Conservation (phyloP, 495 filamentous ascomycete genomes). For the Podospora tetraspora region DNA sequence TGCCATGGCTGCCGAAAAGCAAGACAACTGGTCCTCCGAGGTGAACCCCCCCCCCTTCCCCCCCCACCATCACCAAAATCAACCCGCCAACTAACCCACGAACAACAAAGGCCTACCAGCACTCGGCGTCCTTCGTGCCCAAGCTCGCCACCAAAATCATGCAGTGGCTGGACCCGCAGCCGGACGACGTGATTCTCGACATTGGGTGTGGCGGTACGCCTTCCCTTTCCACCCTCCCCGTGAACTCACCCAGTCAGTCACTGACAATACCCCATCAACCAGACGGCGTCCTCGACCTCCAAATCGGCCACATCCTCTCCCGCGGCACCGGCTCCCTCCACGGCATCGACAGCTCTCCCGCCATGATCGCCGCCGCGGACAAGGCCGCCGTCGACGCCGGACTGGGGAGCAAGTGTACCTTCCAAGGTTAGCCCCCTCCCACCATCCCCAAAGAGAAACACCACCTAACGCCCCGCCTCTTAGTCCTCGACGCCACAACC, state of each 20-base stretch:
- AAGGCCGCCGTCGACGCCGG: constrained; percentile 23
- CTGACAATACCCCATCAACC: neutral
- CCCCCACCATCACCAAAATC: neutral
- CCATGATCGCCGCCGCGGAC: constrained; percentile 58
- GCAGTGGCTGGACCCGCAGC: constrained; percentile 56
- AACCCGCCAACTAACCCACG: neutral
- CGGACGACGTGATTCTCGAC: constrained; percentile 61
- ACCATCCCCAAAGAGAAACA: neutral
- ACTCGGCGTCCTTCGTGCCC: constrained; percentile 68
- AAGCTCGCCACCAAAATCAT: constrained; percentile 61
- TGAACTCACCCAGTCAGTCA: neutral
- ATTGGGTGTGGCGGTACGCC: constrained; percentile 63
- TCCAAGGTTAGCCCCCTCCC: constrained; percentile 32
- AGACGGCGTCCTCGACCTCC: constrained; percentile 60
- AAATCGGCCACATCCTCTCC: constrained; percentile 43
- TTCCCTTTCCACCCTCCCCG: neutral
- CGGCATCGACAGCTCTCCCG: constrained; percentile 59
- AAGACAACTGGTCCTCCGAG: constrained; percentile 58
- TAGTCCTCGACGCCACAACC: constrained; percentile 36
- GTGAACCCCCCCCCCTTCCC: constrained; percentile 25
- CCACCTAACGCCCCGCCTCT: neutral
- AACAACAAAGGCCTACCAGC: constrained; percentile 50
- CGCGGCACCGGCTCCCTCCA: constrained; percentile 44
- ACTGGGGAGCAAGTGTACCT: constrained; percentile 32
- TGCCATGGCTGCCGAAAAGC: constrained; percentile 30